Evolutionary conservation across 2,329 filamentous ascomycete species (phyloP).

Genomic region (Amauroascus verrucosus): DNA sequence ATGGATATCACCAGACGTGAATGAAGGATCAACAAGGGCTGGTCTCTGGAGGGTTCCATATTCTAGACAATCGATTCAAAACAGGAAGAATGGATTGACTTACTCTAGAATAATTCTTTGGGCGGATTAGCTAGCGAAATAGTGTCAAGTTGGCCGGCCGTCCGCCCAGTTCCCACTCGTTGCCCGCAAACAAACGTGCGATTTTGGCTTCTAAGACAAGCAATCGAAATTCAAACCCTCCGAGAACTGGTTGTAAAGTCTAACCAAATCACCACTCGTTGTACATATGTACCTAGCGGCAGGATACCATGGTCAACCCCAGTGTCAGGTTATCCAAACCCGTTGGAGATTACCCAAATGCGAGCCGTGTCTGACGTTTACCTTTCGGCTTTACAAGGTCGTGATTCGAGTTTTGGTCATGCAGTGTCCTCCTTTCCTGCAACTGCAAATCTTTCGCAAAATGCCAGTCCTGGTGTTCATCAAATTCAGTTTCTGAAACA

Average conservation of each 20-base stretch:
- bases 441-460: constrained; percentile 65
- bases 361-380: constrained; percentile 16
- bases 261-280: not conserved
- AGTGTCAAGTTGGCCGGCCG: not conserved
- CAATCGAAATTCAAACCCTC: too few relatives aligned
- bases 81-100: not conserved
- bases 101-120: not conserved
- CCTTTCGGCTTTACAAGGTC: constrained; percentile 3
- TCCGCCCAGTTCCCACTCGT: not conserved
- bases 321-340: not conserved
- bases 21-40: not conserved
- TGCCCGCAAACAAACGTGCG: too few relatives aligned
- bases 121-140: not conserved
- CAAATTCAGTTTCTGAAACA: constrained; percentile 50
- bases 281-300: not conserved
- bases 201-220: too few relatives aligned
- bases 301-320: not conserved
- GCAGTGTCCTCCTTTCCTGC: constrained; percentile 9
- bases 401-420: not conserved
- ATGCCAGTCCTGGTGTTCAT: constrained; percentile 88
- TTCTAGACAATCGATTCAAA: not conserved
- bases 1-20: not conserved
- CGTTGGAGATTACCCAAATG: constrained; percentile 10
- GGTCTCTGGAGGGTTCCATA: not conserved
- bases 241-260: not conserved